phyloP scores from a whole-genome alignment of 495 filamentous ascomycete genomes.

The Aspergillus carlsbadensis region DNA sequence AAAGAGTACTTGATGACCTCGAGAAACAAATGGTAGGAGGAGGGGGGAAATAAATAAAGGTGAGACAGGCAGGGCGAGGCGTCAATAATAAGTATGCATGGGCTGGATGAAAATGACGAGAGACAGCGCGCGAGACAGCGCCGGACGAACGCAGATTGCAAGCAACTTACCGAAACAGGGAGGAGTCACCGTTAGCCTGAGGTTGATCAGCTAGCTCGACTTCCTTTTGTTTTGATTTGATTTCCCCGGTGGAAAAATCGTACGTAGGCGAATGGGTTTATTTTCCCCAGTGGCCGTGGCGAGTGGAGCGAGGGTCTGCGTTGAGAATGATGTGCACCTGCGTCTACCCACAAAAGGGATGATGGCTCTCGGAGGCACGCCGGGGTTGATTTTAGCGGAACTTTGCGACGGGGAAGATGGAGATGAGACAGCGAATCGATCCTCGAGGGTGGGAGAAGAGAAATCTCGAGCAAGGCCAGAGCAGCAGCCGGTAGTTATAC shows the following conservation, averaged over 20 bases:
- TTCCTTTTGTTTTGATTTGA: constrained; percentile 13
- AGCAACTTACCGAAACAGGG: constrained; percentile 25
- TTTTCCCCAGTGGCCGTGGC: constrained; percentile 9
- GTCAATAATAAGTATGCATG: constrained; percentile 4
- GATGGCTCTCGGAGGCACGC: not conserved
- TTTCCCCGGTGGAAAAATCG: not conserved
- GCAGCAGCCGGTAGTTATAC: not conserved
- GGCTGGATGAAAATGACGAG: constrained; percentile 15
- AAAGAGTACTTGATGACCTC: constrained; percentile 11
- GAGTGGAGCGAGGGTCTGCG: constrained; percentile 16
- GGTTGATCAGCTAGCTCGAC: constrained; percentile 13
- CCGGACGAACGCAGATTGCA: constrained; percentile 16
- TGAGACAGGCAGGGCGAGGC: constrained; percentile 9
- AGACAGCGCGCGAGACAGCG: constrained; percentile 13
- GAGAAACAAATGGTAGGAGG: constrained; percentile 13
- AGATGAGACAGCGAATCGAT: not conserved
- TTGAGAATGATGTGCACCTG: constrained; percentile 17
- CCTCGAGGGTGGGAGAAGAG: not conserved
- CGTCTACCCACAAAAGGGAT: constrained; percentile 8
- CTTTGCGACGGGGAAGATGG: not conserved
- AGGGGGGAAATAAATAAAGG: constrained; percentile 25
- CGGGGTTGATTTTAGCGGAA: not conserved
- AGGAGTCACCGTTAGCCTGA: constrained; percentile 19
- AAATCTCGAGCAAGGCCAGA: not conserved
- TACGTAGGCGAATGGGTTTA: not conserved